These are phyloP conservation scores for Podospora sp. DNA, from an alignment of 495 filamentous ascomycete genomes.

Conservation along the genomic window DNA sequence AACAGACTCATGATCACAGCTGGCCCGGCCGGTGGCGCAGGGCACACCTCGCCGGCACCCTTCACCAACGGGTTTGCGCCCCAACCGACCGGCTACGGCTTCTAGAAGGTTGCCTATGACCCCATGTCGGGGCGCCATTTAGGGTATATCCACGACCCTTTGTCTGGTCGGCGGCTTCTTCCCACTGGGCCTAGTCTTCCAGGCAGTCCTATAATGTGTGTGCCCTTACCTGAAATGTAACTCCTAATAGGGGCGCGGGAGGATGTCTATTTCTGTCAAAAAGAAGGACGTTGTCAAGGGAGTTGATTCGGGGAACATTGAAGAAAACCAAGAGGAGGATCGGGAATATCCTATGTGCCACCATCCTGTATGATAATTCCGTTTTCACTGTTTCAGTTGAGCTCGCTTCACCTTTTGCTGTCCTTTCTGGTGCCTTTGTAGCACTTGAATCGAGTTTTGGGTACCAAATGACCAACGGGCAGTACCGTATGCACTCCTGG, in stretches of 20 bases:
- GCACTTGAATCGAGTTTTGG: too few species aligned
- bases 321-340: constrained; percentile 6
- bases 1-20: constrained; percentile 98
- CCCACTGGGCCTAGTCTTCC: constrained; percentile 18
- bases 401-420: not conserved
- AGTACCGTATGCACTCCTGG: too few species aligned
- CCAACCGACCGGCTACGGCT: constrained; percentile 72
- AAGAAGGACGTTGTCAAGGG: not conserved
- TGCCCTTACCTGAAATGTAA: constrained; percentile 14
- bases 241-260: not conserved
- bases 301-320: not conserved
- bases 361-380: constrained; percentile 27
- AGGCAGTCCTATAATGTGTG: constrained; percentile 19
- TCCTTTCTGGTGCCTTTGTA: too few species aligned
- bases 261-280: not conserved
- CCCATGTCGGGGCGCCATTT: constrained; percentile 24
- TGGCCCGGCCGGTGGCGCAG: constrained; percentile 62
- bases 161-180: constrained; percentile 25
- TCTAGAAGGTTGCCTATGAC: constrained; percentile 37
- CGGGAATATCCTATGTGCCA: constrained; percentile 15
- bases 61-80: constrained; percentile 80
- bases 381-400: constrained; percentile 4
- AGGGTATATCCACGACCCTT: constrained; percentile 31
- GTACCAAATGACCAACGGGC: too few species aligned
- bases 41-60: constrained; percentile 59